Evolutionary conservation across 768 basidiomycete genomes (phyloP).

Genomic region (Podaxis sp.): DNA sequence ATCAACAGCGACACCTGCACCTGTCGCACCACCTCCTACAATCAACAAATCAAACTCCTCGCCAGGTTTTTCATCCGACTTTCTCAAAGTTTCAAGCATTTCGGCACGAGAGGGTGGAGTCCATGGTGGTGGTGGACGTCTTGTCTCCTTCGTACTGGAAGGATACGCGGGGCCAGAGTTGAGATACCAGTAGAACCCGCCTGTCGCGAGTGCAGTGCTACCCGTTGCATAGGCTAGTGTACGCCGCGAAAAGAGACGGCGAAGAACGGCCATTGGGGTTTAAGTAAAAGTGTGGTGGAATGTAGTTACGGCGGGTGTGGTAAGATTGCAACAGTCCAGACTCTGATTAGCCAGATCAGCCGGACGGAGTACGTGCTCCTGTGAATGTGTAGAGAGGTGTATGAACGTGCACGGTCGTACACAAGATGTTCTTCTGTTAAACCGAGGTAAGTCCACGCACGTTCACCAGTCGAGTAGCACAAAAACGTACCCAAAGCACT

Average conservation of each 20-base stretch:
- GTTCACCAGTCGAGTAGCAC: not conserved
- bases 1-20: constrained; percentile 95
- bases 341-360: not conserved
- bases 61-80: constrained; percentile 36
- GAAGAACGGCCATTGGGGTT: constrained; percentile 32
- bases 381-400: not conserved
- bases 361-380: not conserved
- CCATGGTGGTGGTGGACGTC: constrained; percentile 79
- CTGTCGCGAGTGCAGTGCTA: constrained; percentile 50
- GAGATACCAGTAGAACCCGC: constrained; percentile 67
- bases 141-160: constrained; percentile 56
- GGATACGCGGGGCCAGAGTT: constrained; percentile 74
- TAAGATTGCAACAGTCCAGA: not conserved
- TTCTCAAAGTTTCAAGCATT: constrained; percentile 60
- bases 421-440: not conserved
- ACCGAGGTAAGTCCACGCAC: constrained; percentile 5
- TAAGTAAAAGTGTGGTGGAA: no score
- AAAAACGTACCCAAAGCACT: not conserved
- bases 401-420: not conserved
- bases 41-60: constrained; percentile 78
- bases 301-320: not conserved
- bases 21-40: constrained; percentile 94
- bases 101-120: constrained; percentile 68
- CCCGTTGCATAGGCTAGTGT: constrained; percentile 52
- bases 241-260: constrained; percentile 51